Conservation (phyloP, 2,329 filamentous ascomycete genomes). For the Myriosclerotinia duriaeana region DNA sequence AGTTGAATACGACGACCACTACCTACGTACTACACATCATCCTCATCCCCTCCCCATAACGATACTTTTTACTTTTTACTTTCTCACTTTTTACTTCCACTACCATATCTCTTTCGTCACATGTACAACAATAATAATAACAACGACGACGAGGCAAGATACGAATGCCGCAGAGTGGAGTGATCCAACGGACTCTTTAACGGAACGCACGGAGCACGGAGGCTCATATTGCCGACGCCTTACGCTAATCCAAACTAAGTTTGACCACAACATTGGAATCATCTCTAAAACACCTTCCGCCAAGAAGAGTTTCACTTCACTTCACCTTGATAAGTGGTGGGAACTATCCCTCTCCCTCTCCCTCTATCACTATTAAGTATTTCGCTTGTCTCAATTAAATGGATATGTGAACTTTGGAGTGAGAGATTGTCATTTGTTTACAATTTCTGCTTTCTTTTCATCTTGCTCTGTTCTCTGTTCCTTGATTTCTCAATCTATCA, state of each 20-base stretch:
- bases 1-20: too few relatives aligned
- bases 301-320: conserved; percentile 16
- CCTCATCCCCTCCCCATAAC: too few relatives aligned
- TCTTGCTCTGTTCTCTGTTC: conserved; percentile 2
- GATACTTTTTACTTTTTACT: too few relatives aligned
- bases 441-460: neutral
- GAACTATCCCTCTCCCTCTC: neutral
- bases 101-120: too few relatives aligned
- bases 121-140: too few relatives aligned
- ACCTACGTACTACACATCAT: too few relatives aligned
- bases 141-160: too few relatives aligned
- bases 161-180: conserved; percentile 2
- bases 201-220: neutral
- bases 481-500: neutral
- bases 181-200: neutral
- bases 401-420: conserved; percentile 11
- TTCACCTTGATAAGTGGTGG: conserved; percentile 2
- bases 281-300: conserved; percentile 12
- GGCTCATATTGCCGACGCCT: neutral
- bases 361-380: neutral
- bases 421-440: neutral
- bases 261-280: neutral
- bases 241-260: conserved; percentile 1
- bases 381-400: neutral
- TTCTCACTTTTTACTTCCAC: too few relatives aligned